Evolutionary conservation across 345 rosid genomes (phyloP).

Genomic region (Hevea brasiliensis): DNA sequence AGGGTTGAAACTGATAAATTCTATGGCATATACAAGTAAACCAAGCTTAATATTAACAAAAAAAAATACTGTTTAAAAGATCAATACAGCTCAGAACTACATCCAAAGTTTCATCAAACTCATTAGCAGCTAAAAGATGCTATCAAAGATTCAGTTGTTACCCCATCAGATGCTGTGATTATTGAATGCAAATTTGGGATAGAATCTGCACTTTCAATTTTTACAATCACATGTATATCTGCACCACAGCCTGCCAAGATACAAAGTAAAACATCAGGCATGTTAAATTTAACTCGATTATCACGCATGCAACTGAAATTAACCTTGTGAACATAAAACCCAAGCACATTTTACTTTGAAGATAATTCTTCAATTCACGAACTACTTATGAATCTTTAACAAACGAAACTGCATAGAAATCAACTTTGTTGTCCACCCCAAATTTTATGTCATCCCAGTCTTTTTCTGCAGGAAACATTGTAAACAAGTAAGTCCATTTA

Average conservation of each 20-base stretch:
- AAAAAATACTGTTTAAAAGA: background rate
- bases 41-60: no score
- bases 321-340: background rate
- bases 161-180: conserved; percentile 99
- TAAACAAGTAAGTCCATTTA: conserved; percentile 12
- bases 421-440: conserved; percentile 94
- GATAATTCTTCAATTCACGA: conserved; percentile 93
- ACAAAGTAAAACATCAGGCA: conserved; percentile 10
- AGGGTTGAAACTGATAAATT: background rate
- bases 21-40: no score
- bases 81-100: background rate
- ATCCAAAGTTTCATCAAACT: background rate
- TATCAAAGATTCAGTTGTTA: conserved; percentile 32
- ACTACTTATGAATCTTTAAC: conserved; percentile 99
- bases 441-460: conserved; percentile 99
- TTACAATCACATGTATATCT: conserved; percentile 87
- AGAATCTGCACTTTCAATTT: conserved; percentile 97
- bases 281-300: conserved; percentile 1
- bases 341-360: conserved; percentile 45
- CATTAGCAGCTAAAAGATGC: conserved; percentile 17
- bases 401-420: conserved; percentile 94
- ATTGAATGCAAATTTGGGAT: conserved; percentile 92
- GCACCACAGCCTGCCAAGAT: conserved; percentile 64
- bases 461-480: conserved; percentile 60
- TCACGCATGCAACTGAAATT: background rate